Evolutionary conservation across 2,329 filamentous ascomycete species (phyloP), one percentile per base, ranked within the genome.

Genomic region (Moelleriella libera): DNA sequence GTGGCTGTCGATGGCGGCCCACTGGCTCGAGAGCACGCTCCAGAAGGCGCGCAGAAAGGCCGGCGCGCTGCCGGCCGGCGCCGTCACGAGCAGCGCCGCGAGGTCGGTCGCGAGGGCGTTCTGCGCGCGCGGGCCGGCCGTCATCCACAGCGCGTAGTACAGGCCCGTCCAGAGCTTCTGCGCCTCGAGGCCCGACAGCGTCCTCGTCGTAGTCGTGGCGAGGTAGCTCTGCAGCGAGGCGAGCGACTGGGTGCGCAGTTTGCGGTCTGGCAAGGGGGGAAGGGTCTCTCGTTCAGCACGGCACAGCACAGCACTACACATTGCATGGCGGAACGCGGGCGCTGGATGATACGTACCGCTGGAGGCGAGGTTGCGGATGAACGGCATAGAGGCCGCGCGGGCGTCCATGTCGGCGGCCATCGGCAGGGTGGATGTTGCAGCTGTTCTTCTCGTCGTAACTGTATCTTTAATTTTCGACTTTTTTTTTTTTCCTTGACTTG

Each of bases 141-240:
- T 88, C 82, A 95, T 92, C 83, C 88, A 96, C 58, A 92, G 78
- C 59, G 83, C 83, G 73, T 88, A 96, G 71, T 92, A 96, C 21
- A 97, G 77, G 5, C 88, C 90, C 62, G 94, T 94, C 88, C 88
- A 95, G 54, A 97, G 76, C 69, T 95, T 95, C 51, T 90, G 72
- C 45, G 87, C 71, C 53, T 95, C 88, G 54, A 84, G 64, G 21
- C 21, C 69, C 14, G 77, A 68, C 51, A 96, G 77, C 47, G 65
- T 58, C 39, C 69, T 63, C 41, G 12, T 39, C 12, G 2, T 39
- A 76, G 74, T 21, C 51, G 77, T 72, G 51, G 78, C 74, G 61
- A 97, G 82, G 71, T 86, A 96, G 45, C 79, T 75, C 54, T 81
- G 79, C 30, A 97, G 80, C 44, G 84, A 86, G 47, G 76, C 69